Percentiles rank a stretch among this genome's conserved stretches.
These are phyloP conservation scores for Ophiostoma quercus DNA, from an alignment of 2,329 filamentous ascomycete genomes.

Conservation along the genomic window DNA sequence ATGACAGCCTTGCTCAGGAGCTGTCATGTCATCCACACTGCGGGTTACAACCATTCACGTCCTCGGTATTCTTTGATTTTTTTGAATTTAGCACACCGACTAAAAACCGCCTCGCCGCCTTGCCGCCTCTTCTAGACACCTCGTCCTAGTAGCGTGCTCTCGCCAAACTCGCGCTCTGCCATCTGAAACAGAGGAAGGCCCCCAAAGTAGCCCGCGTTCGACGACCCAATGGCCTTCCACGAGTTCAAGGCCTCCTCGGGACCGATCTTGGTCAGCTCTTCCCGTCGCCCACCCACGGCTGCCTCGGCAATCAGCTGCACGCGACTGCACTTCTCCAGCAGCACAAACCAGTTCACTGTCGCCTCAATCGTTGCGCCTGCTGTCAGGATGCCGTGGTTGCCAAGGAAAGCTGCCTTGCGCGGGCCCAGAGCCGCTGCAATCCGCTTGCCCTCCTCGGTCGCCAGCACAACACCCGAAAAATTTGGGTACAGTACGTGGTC, in stretches of 20 bases:
- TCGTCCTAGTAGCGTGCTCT: conserved; percentile 29
- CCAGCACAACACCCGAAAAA: conserved; percentile 56
- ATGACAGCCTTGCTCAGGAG: background rate
- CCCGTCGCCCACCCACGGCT: conserved; percentile 48
- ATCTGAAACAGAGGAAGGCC: conserved; percentile 32
- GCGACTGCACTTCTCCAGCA: conserved; percentile 61
- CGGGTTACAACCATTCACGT: background rate
- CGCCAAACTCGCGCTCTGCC: conserved; percentile 31
- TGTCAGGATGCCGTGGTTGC: conserved; percentile 58
- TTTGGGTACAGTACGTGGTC: conserved; percentile 52
- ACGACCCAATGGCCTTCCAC: conserved; percentile 29
- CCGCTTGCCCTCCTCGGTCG: conserved; percentile 49
- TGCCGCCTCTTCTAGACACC: conserved; percentile 22
- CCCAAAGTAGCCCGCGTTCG: conserved; percentile 28
- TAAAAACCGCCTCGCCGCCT: conserved; percentile 23
- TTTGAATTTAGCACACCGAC: background rate
- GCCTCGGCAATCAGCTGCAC: conserved; percentile 58
- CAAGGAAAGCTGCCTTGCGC: conserved; percentile 49
- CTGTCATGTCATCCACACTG: background rate
- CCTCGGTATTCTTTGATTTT: background rate
- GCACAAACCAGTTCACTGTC: conserved; percentile 54
- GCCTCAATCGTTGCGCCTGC: conserved; percentile 58
- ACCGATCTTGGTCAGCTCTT: conserved; percentile 28
- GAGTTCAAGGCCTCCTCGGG: conserved; percentile 28
- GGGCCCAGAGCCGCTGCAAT: conserved; percentile 44